These are phyloP conservation scores for Raffaelea deltoideospora DNA, from an alignment of 2,329 filamentous ascomycete species.

Conservation along the genomic window DNA sequence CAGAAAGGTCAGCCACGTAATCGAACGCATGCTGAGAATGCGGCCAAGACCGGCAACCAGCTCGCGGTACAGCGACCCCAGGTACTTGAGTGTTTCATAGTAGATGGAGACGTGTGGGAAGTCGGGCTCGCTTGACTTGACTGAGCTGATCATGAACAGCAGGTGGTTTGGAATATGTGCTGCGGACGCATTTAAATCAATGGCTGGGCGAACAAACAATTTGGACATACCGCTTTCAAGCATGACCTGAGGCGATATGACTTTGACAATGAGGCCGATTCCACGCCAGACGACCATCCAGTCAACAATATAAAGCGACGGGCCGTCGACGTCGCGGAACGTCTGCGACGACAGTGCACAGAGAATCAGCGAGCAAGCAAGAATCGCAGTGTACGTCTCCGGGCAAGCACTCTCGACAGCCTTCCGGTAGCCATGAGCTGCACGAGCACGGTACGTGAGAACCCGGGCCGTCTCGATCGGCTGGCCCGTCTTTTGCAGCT, in stretches of 20 bases:
- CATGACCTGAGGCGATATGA: constrained; percentile 17
- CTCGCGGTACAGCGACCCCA: constrained; percentile 36
- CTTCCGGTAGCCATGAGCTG: constrained; percentile 34
- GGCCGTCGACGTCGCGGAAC: constrained; percentile 31
- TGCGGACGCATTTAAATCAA: constrained; percentile 27
- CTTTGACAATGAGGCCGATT: constrained; percentile 31
- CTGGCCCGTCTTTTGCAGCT: constrained; percentile 24
- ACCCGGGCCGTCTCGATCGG: constrained; percentile 23
- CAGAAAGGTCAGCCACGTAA: constrained; percentile 38
- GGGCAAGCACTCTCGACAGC: constrained; percentile 32
- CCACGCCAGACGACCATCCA: constrained; percentile 43
- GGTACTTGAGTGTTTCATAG: constrained; percentile 28
- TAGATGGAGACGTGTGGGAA: constrained; percentile 23
- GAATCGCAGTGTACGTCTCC: constrained; percentile 30
- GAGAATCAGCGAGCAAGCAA: constrained; percentile 35
- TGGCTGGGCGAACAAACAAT: constrained; percentile 32
- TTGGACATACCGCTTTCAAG: constrained; percentile 26
- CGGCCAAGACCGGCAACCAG: constrained; percentile 25
- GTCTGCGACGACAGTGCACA: constrained; percentile 32
- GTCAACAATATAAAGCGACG: constrained; percentile 34
- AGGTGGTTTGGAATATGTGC: constrained; percentile 30
- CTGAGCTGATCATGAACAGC: constrained; percentile 31
- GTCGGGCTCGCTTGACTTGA: constrained; percentile 26
- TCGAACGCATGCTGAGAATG: constrained; percentile 31
- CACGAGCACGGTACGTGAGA: constrained; percentile 29